These are phyloP conservation scores for Isochrysis galbana DNA, from an alignment of 78 protist species.

Conservation along the genomic window DNA sequence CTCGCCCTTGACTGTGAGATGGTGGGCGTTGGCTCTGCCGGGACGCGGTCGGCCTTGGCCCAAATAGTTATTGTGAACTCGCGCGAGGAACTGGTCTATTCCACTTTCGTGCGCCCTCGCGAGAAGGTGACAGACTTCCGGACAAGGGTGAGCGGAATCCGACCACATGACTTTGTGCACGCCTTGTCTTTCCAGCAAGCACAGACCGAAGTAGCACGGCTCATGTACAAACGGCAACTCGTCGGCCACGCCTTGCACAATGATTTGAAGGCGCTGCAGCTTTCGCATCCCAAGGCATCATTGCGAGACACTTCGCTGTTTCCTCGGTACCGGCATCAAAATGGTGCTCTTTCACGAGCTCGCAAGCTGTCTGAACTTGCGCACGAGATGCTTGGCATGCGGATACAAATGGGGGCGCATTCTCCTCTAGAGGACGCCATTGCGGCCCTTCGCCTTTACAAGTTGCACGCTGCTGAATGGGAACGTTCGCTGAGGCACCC, in stretches of 20 bases:
- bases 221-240: neutral
- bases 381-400: neutral
- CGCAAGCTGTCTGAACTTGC: neutral
- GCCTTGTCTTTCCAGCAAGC: constrained; percentile 15
- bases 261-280: constrained; percentile 31
- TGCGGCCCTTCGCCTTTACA: constrained; percentile 34
- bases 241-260: constrained; percentile 45
- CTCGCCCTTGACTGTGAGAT: constrained; percentile 63
- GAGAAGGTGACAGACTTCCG: constrained; percentile 44
- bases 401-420: constrained; percentile 51
- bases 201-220: neutral
- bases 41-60: constrained; percentile 23
- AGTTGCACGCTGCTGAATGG: neutral
- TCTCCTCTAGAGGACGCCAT: constrained; percentile 41
- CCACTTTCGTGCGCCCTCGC: constrained; percentile 19
- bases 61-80: constrained; percentile 15
- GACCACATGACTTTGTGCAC: neutral
- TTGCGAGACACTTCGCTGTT: constrained; percentile 37
- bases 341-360: neutral
- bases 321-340: neutral
- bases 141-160: constrained; percentile 41
- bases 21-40: constrained; percentile 53
- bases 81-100: neutral
- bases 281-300: constrained; percentile 24
- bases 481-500: neutral